These are phyloP conservation scores for Lignosus rhinocerotis DNA, from an alignment of 1,284 basidiomycete species.

Conservation along the genomic window DNA sequence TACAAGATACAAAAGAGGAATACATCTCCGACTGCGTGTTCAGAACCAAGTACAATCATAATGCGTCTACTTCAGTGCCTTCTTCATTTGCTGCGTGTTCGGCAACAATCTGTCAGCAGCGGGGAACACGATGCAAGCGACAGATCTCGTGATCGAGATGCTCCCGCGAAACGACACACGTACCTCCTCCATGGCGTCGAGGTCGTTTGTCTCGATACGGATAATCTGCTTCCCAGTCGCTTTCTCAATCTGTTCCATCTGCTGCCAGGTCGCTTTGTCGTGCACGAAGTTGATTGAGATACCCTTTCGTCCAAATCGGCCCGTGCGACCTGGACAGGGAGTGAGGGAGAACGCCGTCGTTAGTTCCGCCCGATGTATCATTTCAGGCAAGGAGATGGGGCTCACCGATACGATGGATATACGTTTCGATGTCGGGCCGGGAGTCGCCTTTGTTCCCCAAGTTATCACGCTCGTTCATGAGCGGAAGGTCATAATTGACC, in stretches of 20 bases:
- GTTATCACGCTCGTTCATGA: conserved; percentile 70
- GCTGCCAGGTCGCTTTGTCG: conserved; percentile 78
- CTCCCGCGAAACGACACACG: conserved; percentile 21
- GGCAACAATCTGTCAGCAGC: not conserved
- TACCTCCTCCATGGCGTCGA: conserved; percentile 90
- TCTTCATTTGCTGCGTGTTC: conserved; percentile 67
- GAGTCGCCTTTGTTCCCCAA: conserved; percentile 42
- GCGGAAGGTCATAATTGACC: conserved; percentile 96
- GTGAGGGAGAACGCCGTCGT: conserved; percentile 3
- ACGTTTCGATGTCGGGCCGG: conserved; percentile 92
- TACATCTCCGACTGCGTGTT: conserved; percentile 18
- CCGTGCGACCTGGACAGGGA: conserved; percentile 74
- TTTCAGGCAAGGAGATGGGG: conserved; percentile 8
- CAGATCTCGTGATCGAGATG: conserved; percentile 9
- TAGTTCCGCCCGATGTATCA: not conserved
- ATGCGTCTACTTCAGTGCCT: conserved; percentile 60
- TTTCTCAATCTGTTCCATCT: conserved; percentile 85
- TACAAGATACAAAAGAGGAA: conserved; percentile 25
- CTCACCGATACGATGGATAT: conserved; percentile 96
- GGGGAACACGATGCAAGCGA: not conserved
- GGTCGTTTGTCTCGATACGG: conserved; percentile 80
- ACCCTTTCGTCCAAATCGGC: conserved; percentile 93
- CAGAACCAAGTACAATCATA: not conserved
- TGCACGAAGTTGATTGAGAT: conserved; percentile 97
- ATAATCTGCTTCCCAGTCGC: conserved; percentile 76